phyloP scores from a whole-genome alignment of 192 early-diverging fungal genomes.

The Gonapodya prolifera region DNA sequence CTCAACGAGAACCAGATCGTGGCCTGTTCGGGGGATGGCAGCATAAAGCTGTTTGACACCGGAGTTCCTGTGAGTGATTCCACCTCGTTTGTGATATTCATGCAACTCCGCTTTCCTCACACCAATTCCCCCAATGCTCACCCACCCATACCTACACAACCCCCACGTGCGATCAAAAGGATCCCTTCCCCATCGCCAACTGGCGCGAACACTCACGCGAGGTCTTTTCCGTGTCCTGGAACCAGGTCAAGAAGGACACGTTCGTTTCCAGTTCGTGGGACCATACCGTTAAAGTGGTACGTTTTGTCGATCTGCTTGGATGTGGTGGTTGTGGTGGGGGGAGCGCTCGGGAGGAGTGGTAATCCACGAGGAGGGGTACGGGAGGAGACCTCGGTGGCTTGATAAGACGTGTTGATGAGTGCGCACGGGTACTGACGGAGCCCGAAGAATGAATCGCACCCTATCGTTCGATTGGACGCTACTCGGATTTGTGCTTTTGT shows the following conservation, averaged over 20 bases:
- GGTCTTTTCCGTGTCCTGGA: slow-evolving; percentile 94
- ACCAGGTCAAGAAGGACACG: slow-evolving; percentile 72
- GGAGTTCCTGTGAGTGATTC: slow-evolving; percentile 51
- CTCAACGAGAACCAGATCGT: slow-evolving; percentile 87
- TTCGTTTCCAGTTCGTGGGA: slow-evolving; percentile 96
- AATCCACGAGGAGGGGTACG: too few species aligned
- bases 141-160: not conserved
- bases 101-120: not conserved
- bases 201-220: slow-evolving; percentile 91
- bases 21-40: slow-evolving; percentile 85
- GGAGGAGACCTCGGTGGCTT: too few species aligned
- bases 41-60: slow-evolving; percentile 88
- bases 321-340: too few species aligned
- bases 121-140: not conserved
- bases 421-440: too few species aligned
- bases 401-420: too few species aligned
- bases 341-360: too few species aligned
- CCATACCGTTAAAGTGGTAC: slow-evolving; percentile 82
- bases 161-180: too few species aligned
- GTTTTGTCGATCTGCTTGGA: too few species aligned
- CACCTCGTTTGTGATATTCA: too few species aligned
- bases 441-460: too few species aligned
- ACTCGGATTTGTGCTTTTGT: too few species aligned
- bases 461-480: too few species aligned
- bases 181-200: slow-evolving; percentile 78